phyloP scores from a whole-genome alignment of 148 eudicot genomes.

The Selenicereus undatus region DNA sequence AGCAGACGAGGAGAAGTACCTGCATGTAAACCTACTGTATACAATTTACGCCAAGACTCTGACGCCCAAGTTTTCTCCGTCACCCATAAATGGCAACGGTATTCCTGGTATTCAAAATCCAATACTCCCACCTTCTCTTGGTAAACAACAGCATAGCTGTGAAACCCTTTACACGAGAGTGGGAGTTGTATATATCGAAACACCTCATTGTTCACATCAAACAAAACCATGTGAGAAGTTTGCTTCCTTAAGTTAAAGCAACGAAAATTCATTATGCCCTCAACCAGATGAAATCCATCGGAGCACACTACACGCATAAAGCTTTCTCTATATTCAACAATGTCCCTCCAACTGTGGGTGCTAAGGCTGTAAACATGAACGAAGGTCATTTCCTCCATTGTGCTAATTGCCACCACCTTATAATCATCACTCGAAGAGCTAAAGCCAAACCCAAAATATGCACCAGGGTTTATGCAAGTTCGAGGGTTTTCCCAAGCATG shows the following conservation, averaged over 20 bases:
- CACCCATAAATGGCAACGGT: background rate
- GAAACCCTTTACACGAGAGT: background rate
- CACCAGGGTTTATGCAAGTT: background rate
- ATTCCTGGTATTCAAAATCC: background rate
- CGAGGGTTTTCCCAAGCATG: background rate
- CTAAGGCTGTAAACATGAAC: background rate
- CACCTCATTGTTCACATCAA: background rate
- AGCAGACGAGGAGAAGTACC: background rate
- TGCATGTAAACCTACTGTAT: background rate
- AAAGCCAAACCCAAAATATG: background rate
- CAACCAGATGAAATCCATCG: background rate
- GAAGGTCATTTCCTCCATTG: background rate
- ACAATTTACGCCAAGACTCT: background rate
- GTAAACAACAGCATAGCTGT: background rate
- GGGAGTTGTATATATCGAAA: background rate
- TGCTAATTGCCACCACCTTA: background rate
- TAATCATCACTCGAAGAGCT: background rate
- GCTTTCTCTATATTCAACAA: background rate
- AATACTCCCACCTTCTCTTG: background rate
- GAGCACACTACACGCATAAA: background rate
- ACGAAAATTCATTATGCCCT: background rate
- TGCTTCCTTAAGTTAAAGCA: background rate
- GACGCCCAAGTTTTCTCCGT: background rate
- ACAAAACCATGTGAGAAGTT: background rate
- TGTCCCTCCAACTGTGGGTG: background rate